A percentile compares a stretch with the other conserved stretches of the same genome.
Evolutionary conservation across 495 filamentous ascomycete species (phyloP).

Genomic region (Neurospora sp.): DNA sequence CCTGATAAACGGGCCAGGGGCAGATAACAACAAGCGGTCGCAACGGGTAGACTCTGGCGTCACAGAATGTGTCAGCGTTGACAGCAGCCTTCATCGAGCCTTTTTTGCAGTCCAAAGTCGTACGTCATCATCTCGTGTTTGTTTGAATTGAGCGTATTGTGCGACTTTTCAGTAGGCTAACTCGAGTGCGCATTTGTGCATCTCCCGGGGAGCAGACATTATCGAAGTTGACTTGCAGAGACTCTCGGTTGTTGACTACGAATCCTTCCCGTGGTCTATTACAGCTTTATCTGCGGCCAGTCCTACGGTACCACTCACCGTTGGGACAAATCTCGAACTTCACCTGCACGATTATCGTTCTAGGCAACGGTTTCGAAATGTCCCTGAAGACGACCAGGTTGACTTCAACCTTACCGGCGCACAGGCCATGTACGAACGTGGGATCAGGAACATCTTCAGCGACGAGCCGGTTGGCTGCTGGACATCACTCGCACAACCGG

Average conservation of each 20-base stretch:
- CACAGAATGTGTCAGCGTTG: slow-evolving; percentile 75
- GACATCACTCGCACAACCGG: slow-evolving; percentile 69
- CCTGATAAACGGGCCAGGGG: slow-evolving; percentile 35
- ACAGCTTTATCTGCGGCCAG: slow-evolving; percentile 71
- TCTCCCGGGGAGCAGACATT: slow-evolving; percentile 34
- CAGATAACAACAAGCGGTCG: slow-evolving; percentile 29
- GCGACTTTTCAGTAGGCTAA: background rate
- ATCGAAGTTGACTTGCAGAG: slow-evolving; percentile 80
- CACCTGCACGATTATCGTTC: slow-evolving; percentile 74
- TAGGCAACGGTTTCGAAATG: slow-evolving; percentile 6
- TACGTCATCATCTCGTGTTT: slow-evolving; percentile 22
- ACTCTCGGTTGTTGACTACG: slow-evolving; percentile 56
- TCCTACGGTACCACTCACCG: slow-evolving; percentile 63
- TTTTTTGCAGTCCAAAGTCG: slow-evolving; percentile 69
- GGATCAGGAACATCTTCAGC: slow-evolving; percentile 19
- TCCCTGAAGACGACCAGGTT: slow-evolving; percentile 8
- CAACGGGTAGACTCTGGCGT: slow-evolving; percentile 54
- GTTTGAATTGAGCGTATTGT: background rate
- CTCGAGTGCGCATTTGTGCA: background rate
- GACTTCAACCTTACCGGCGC: slow-evolving; percentile 18
- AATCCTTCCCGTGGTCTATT: slow-evolving; percentile 74
- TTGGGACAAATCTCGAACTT: slow-evolving; percentile 73
- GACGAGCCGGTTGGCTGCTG: slow-evolving; percentile 43
- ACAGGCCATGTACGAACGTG: slow-evolving; percentile 23
- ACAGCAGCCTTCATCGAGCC: slow-evolving; percentile 56